Evolutionary conservation across 1,139 yeast species (phyloP), one percentile per base, ranked within the genome.

Genomic region (Schwanniomyces etchellsii): DNA sequence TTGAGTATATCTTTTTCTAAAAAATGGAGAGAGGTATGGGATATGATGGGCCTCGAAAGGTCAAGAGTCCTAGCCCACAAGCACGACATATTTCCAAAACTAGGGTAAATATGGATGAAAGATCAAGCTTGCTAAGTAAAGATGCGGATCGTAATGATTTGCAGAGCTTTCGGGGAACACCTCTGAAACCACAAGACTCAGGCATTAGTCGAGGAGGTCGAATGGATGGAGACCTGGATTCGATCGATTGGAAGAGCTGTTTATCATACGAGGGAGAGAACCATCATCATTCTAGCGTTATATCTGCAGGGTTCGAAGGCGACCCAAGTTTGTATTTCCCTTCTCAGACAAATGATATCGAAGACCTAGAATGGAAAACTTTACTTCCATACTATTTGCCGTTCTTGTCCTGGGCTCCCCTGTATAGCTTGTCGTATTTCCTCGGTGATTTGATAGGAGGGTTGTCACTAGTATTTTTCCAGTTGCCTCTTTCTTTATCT

Each of bases 381-480:
- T 44, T 52, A 10, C 40, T 55, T 4, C 78, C 88, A 0, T 88
- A 89, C 55, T 89, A 89, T 47, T 54, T 89, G 4, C 97, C 97
- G 0, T 77, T 83, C 32, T 62, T 78, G 33, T 71, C 84, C 1
- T 91, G 97, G 97, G 48, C 85, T 24, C 76, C 80, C 6, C 60
- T 70, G 15, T 91, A 91, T 52, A 54, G 61, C 12, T 35, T 52
- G 16, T 44, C 55, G 5, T 73, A 65, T 42, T 67, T 86, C 25
- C 36, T 79, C 2, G 88, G 94, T 10, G 98, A 91, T 45, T 47
- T 85, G 15, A 57, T 83, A 12, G 95, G 96, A 1, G 97, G 98
- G 0, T 50, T 88, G 11, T 81, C 97, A 0, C 56, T 89, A 27
- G 96, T 95, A 0, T 83, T 94, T 13, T 91, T 89, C 55, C 96